Base-by-base conservation (phyloP, 2,329 filamentous ascomycete genomes). In the Ascochyta clinopodiicola region DNA sequence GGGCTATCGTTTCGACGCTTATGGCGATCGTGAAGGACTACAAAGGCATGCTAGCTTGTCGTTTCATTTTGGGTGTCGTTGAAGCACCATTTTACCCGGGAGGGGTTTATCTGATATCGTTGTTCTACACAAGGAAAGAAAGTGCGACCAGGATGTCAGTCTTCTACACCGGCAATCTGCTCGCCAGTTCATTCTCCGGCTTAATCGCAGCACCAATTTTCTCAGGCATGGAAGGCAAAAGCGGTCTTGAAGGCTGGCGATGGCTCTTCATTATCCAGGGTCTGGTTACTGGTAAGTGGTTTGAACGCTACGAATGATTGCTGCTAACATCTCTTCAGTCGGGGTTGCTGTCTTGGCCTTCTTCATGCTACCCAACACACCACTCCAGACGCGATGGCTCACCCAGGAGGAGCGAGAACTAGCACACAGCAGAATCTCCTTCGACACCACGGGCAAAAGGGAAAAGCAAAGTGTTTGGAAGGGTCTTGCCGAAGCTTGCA, bases 211-310 rank as follows among this genome's bases (percentile, higher is more conserved):
- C 73, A 5, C 72, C 66, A 1, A 64, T 76, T 1, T 73, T 68
- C 24, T 63, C 63, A 1, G 67, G 67, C 2, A 64, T 80, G 19
- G 72, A 79, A 36, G 76, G 75, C 13, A 71, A 65, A 2, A 65
- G 71, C 22, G 78, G 79, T 2, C 51, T 80, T 0, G 65, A 69
- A 21, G 74, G 75, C 0, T 81, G 79, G 76, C 59, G 72, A 48
- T 79, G 77, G 76, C 61, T 79, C 4, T 80, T 79, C 43, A 72
- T 79, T 13, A 74, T 79, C 7, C 75, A 79, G 60, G 77, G 75
- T 4, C 56, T 70, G 1, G 63, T 71, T 6, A 78, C 75, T 8
- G 51, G 61, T 63, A 37, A 19, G 59, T 46, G 27, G 66, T 6
- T 12, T 15, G 1, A 15, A 6, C 7, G n/a, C 37, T 15, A 7